Evolutionary conservation across 148 eudicot genomes (phyloP).

Genomic region (Arbutus unedo): DNA sequence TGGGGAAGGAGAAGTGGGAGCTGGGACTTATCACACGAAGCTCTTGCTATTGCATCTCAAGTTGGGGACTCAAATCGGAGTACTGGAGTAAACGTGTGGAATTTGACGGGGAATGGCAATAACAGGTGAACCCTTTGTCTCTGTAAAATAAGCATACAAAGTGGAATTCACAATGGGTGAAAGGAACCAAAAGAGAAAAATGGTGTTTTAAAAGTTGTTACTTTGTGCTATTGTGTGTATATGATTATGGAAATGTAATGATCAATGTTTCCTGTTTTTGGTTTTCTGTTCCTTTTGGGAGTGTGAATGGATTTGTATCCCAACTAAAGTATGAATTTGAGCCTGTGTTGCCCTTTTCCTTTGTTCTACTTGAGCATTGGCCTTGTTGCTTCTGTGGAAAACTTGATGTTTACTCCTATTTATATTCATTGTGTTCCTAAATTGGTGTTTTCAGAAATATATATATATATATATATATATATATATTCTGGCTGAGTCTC

Average conservation of each 20-base stretch:
- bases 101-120: not conserved
- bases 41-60: conserved; percentile 4
- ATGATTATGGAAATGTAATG: not conserved
- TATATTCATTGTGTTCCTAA: no score
- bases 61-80: conserved; percentile 10
- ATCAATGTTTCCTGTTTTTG: not conserved
- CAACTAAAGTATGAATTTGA: not conserved
- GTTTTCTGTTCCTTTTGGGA: not conserved
- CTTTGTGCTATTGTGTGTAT: not conserved
- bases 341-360: not conserved
- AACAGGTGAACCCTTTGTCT: not conserved
- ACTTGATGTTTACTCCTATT: no score
- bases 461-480: no score
- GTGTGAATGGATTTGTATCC: not conserved
- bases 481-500: no score
- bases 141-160: not conserved
- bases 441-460: no score
- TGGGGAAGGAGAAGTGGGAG: conserved; percentile 35
- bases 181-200: not conserved
- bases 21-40: conserved; percentile 23
- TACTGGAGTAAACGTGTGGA: not conserved
- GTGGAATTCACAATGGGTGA: not conserved
- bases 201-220: not conserved
- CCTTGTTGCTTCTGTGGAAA: not conserved
- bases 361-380: conserved; percentile 4